phyloP scores from a whole-genome alignment of 2,329 filamentous ascomycete genomes.

The Plenodomus biglobosus region DNA sequence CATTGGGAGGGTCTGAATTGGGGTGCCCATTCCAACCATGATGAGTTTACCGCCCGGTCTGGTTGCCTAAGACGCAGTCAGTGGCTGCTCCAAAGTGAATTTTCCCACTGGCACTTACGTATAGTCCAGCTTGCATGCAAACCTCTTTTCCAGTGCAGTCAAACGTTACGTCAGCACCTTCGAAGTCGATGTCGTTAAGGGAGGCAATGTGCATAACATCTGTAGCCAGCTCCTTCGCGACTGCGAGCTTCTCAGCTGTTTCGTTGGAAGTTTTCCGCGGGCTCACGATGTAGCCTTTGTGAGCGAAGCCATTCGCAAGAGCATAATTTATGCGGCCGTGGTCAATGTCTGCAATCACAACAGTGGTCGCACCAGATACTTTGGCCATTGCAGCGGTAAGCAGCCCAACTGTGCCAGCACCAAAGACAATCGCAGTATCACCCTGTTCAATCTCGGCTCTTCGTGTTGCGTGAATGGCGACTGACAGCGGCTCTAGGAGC shows the following conservation, averaged over 20 bases:
- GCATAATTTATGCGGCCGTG: constrained; percentile 46
- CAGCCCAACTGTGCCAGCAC: constrained; percentile 66
- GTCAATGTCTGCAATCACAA: constrained; percentile 47
- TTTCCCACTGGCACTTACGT: constrained; percentile 30
- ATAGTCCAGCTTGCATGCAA: constrained; percentile 48
- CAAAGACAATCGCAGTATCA: constrained; percentile 79
- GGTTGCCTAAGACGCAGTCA: constrained; percentile 36
- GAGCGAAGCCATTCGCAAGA: constrained; percentile 43
- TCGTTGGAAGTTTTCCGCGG: constrained; percentile 27
- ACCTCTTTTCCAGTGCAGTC: constrained; percentile 49
- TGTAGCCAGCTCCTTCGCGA: constrained; percentile 40
- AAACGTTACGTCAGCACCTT: constrained; percentile 46
- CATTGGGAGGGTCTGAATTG: constrained; percentile 56
- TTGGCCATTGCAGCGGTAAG: constrained; percentile 46
- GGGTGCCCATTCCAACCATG: constrained; percentile 61
- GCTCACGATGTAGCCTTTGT: constrained; percentile 42
- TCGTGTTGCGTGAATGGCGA: constrained; percentile 80
- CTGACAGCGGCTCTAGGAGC: constrained; percentile 65
- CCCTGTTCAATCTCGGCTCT: constrained; percentile 73
- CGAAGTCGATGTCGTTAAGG: constrained; percentile 40
- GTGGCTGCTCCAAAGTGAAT: constrained; percentile 13
- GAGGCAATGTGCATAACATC: constrained; percentile 44
- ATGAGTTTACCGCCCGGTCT: constrained; percentile 55
- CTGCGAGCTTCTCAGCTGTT: constrained; percentile 35
- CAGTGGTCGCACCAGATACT: constrained; percentile 45